Percentiles rank a stretch among this genome's conserved stretches.
Evolutionary conservation across 305 asterid genomes (phyloP).

Genomic region (Salvia sclarea): DNA sequence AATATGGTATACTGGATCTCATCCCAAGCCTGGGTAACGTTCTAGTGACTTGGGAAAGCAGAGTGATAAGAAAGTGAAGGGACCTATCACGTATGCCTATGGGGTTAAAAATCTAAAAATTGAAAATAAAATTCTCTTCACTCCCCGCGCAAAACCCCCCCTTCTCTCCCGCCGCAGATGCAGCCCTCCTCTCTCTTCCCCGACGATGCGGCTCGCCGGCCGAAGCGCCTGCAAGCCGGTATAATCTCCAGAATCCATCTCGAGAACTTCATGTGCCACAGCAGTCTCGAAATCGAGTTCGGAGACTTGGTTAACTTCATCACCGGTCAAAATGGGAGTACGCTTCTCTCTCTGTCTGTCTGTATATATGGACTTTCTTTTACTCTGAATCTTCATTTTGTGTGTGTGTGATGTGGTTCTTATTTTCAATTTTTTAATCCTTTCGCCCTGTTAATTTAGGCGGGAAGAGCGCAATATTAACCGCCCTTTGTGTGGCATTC

Average conservation of each 20-base stretch:
- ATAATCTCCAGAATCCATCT: slow-evolving; percentile 69
- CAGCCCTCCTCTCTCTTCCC: slow-evolving; percentile 1
- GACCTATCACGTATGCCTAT: too few species aligned
- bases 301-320: slow-evolving; percentile 80
- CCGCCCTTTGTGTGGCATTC: slow-evolving; percentile 87
- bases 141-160: background rate
- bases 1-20: too few species aligned
- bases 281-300: slow-evolving; percentile 71
- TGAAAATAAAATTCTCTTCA: background rate
- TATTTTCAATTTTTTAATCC: background rate
- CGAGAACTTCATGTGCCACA: slow-evolving; percentile 92
- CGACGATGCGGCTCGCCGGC: slow-evolving; percentile 27
- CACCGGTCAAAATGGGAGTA: slow-evolving; percentile 96
- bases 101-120: too few species aligned
- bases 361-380: background rate
- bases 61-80: too few species aligned
- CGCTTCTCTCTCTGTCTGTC: slow-evolving; percentile 26
- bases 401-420: background rate
- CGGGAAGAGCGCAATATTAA: slow-evolving; percentile 91
- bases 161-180: background rate
- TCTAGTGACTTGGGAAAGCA: too few species aligned
- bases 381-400: background rate
- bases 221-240: slow-evolving; percentile 59
- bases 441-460: slow-evolving; percentile 41
- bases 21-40: too few species aligned